Evolutionary conservation across 2,329 filamentous ascomycete genomes (phyloP).

Genomic region (Fusarium sp.): DNA sequence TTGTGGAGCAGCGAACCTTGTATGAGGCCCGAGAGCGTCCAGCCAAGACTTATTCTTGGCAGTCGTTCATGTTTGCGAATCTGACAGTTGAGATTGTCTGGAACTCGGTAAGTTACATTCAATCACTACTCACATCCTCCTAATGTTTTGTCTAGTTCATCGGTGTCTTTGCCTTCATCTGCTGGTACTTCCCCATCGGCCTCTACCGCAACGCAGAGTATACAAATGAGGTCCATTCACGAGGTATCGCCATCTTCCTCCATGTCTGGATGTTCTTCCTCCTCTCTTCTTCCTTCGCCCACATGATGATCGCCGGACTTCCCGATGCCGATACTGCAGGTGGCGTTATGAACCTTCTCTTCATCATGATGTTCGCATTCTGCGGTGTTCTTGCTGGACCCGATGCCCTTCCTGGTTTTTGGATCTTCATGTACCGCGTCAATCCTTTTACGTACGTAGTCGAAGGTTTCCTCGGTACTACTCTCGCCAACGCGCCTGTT

Average conservation of each 20-base stretch:
- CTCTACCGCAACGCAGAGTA: conserved; percentile 69
- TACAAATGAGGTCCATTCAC: conserved; percentile 59
- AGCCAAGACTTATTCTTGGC: conserved; percentile 76
- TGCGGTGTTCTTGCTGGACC: conserved; percentile 74
- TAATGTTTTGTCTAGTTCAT: conserved; percentile 13
- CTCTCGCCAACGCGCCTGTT: conserved; percentile 66
- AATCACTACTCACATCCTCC: accelerated
- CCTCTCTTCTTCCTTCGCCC: conserved; percentile 73
- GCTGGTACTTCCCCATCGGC: conserved; percentile 77
- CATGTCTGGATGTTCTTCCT: conserved; percentile 73
- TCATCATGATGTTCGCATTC: conserved; percentile 72
- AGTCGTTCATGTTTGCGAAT: conserved; percentile 74
- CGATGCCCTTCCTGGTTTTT: conserved; percentile 73
- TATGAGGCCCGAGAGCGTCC: conserved; percentile 78
- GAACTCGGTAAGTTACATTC: conserved; percentile 66
- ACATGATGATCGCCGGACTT: conserved; percentile 74
- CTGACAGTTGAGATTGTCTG: conserved; percentile 73
- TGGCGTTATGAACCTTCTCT: conserved; percentile 73
- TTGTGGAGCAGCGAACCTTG: conserved; percentile 74
- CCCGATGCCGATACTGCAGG: conserved; percentile 72
- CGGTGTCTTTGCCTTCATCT: conserved; percentile 68
- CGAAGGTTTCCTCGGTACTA: conserved; percentile 72
- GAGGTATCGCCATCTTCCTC: conserved; percentile 73
- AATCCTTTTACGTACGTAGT: conserved; percentile 82
- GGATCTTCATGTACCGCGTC: conserved; percentile 81